Base-by-base conservation (phyloP, 2,329 filamentous ascomycete genomes). In the Neonectria neomacrospora region DNA sequence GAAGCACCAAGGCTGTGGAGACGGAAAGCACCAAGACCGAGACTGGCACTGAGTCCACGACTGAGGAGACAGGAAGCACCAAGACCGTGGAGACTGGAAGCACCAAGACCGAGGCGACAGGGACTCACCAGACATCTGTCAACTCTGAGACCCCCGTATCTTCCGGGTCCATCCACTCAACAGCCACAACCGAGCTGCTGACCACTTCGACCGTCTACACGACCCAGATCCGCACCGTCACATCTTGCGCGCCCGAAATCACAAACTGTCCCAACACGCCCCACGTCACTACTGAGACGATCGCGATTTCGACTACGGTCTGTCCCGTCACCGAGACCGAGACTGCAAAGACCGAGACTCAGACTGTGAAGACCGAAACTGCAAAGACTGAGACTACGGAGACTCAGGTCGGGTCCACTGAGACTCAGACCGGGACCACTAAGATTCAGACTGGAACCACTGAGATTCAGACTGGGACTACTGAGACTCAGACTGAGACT, bases 221-320 rank as follows among this genome's bases (percentile, higher is more conserved):
- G 28, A 78, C 75, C 34, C 55, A 64, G 34, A 64, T 65, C 18
- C 64, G 73, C 61, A 77, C 74, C 23, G 69, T 75, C 53, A 75
- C 76, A 3, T 60, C 71, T 44, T 77, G 76, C 63, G 70, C 75
- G 20, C 66, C 75, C 2, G 67, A 70, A 23, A 73, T 77, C 54
- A 73, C 72, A 11, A 59, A 72, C 59, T 78, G 76, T 69, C 76
- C 76, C 32, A 65, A 61, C 51, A 64, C 67, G 20, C 55, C 55
- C 12, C 67, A 71, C 26, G 73, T 74, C 44, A 70, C 70, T 32
- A 75, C 71, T 9, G 67, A 72, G 61, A 74, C 74, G 26, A 71
- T 73, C 14, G 67, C 73, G n/a, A 50, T 74, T 47, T 78, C 74
- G 39, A 81, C 79, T 42, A 81, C 80, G 0, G 37, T 58, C 37